phyloP scores from a whole-genome alignment of 2,329 filamentous ascomycete species.

The Alternaria infectoria region DNA sequence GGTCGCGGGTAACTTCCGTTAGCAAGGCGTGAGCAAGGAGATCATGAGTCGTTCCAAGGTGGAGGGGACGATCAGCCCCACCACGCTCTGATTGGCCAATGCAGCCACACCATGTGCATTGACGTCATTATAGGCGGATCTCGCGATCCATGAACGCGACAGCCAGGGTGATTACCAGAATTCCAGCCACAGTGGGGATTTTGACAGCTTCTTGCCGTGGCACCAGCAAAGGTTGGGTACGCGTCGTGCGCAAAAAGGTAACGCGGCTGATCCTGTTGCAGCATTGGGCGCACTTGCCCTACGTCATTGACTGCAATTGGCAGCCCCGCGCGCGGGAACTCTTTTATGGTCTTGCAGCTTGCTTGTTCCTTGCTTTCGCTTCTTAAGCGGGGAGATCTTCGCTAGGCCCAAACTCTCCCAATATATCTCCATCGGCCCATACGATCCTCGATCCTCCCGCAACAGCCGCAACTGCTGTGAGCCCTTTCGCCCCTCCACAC shows the following conservation, averaged over 20 bases:
- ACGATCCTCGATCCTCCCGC: slow-evolving; percentile 2
- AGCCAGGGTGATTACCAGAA: slow-evolving; percentile 10
- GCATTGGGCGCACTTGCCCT: slow-evolving; percentile 7
- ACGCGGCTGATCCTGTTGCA: slow-evolving; percentile 17
- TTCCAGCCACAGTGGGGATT: slow-evolving; percentile 25
- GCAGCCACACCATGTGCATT: background rate
- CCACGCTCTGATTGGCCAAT: slow-evolving; percentile 16
- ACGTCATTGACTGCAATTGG: slow-evolving; percentile 23
- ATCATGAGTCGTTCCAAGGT: slow-evolving; percentile 10
- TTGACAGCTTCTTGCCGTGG: slow-evolving; percentile 3
- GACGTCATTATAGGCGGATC: slow-evolving; percentile 21
- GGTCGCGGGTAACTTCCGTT: slow-evolving; percentile 7
- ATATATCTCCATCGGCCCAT: background rate
- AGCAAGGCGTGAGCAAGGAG: background rate
- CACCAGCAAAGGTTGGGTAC: slow-evolving; percentile 7
- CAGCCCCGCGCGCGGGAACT: slow-evolving; percentile 9
- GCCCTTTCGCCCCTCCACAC: slow-evolving; percentile 5
- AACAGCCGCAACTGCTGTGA: slow-evolving; percentile 17
- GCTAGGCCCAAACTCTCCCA: slow-evolving; percentile 1
- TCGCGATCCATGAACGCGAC: slow-evolving; percentile 6
- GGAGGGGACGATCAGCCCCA: slow-evolving; percentile 12
- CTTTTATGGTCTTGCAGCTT: slow-evolving; percentile 5
- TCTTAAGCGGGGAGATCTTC: slow-evolving; percentile 10
- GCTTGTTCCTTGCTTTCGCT: slow-evolving; percentile 26
- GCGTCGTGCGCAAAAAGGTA: slow-evolving; percentile 14